Evolutionary conservation across 1,284 basidiomycete species (phyloP).

Genomic region (Trichosporon coremiiforme): DNA sequence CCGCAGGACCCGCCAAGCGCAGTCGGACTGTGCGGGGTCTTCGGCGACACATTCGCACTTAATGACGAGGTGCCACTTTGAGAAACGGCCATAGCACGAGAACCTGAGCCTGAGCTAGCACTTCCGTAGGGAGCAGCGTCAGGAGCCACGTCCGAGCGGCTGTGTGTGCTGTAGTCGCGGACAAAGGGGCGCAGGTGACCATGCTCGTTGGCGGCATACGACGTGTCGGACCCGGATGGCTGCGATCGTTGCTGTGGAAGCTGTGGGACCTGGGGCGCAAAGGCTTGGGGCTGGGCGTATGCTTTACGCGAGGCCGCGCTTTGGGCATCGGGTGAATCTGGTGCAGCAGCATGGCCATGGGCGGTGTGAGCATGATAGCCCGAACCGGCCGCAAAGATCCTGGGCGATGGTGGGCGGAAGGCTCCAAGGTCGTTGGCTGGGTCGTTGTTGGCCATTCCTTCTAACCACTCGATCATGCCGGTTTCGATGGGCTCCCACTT

Average conservation of each 20-base stretch:
- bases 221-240: background rate
- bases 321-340: constrained; percentile 30
- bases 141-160: background rate
- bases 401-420: background rate
- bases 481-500: constrained; percentile 53
- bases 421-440: constrained; percentile 48
- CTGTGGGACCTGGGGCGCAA: background rate
- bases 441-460: constrained; percentile 40
- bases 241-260: background rate
- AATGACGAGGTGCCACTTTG: constrained; percentile 15
- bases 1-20: background rate
- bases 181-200: background rate
- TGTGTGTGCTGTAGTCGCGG: background rate
- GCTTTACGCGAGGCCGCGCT: background rate
- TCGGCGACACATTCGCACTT: background rate
- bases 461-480: constrained; percentile 49
- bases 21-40: background rate
- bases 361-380: background rate
- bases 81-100: background rate
- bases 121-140: background rate
- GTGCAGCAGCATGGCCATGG: background rate
- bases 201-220: background rate
- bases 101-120: background rate
- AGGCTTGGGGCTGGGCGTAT: constrained; percentile 24
- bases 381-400: background rate